These are phyloP conservation scores for Sporothrix inflata DNA, from an alignment of 2,329 filamentous ascomycete species.

Conservation along the genomic window DNA sequence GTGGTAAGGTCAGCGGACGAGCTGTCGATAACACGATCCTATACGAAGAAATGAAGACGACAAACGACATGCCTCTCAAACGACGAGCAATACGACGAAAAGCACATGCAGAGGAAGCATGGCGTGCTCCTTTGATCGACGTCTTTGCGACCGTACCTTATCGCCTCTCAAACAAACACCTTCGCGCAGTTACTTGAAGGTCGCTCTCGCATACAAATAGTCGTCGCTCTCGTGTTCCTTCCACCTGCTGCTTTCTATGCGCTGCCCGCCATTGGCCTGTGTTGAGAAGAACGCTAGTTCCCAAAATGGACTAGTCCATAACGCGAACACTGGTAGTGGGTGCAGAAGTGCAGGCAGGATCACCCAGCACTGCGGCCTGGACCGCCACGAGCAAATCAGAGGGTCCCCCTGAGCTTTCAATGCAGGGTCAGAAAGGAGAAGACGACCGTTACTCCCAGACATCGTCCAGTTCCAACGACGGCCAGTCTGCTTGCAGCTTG, in stretches of 20 bases:
- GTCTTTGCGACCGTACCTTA: too few species aligned
- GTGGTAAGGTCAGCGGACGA: background rate
- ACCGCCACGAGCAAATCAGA: constrained; percentile 26
- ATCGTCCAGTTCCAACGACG: background rate
- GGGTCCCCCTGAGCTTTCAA: background rate
- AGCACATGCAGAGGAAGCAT: background rate
- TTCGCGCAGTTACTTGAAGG: background rate
- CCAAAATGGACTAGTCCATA: constrained; percentile 3
- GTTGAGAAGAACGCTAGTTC: background rate
- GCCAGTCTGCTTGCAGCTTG: background rate
- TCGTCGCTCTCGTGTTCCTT: background rate
- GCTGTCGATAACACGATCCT: background rate
- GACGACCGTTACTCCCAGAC: background rate
- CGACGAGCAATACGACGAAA: background rate
- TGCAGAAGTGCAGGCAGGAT: constrained; percentile 20
- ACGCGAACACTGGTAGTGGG: constrained; percentile 4
- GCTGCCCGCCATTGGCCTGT: background rate
- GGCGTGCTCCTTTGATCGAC: background rate
- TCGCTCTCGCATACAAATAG: background rate
- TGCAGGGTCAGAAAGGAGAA: background rate
- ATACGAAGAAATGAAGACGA: background rate
- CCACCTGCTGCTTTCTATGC: constrained; percentile 1
- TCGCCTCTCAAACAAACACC: background rate
- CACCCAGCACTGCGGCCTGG: constrained; percentile 24
- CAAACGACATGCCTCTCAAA: background rate